Evolutionary conservation across 73 alveolate species (phyloP).

Genomic region (Tetrahymena thermophila): DNA sequence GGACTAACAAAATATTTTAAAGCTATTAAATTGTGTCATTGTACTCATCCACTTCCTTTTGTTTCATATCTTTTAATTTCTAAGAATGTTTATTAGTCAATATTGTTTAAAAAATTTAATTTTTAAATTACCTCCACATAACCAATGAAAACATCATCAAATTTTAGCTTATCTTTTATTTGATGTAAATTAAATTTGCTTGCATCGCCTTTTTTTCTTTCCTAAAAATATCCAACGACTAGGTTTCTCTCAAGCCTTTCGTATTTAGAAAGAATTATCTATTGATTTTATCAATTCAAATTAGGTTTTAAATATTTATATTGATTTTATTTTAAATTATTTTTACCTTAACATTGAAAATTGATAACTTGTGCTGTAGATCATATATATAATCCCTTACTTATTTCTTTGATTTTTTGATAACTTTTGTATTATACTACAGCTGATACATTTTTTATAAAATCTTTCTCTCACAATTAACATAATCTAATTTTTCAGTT

Average conservation of each 20-base stretch:
- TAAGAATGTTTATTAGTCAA: background rate
- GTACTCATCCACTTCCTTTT: background rate
- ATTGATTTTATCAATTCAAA: background rate
- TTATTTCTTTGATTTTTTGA: background rate
- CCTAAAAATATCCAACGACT: background rate
- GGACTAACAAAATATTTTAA: background rate
- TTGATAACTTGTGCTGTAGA: background rate
- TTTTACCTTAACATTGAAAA: background rate
- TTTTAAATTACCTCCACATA: background rate
- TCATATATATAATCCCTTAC: background rate
- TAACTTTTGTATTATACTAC: background rate
- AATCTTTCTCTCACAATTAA: background rate
- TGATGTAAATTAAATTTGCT: background rate
- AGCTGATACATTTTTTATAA: background rate
- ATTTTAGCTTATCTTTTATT: background rate
- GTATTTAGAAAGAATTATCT: background rate
- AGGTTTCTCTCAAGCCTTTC: background rate
- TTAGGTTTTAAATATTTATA: too few relatives aligned
- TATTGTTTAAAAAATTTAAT: background rate
- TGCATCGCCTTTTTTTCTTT: background rate
- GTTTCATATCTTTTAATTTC: background rate
- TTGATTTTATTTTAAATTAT: background rate
- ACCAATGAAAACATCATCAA: background rate
- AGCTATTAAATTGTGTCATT: background rate
- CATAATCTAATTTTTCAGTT: background rate